phyloP scores from a whole-genome alignment of 2,329 filamentous ascomycete genomes.

The Xylariaceae sp. region DNA sequence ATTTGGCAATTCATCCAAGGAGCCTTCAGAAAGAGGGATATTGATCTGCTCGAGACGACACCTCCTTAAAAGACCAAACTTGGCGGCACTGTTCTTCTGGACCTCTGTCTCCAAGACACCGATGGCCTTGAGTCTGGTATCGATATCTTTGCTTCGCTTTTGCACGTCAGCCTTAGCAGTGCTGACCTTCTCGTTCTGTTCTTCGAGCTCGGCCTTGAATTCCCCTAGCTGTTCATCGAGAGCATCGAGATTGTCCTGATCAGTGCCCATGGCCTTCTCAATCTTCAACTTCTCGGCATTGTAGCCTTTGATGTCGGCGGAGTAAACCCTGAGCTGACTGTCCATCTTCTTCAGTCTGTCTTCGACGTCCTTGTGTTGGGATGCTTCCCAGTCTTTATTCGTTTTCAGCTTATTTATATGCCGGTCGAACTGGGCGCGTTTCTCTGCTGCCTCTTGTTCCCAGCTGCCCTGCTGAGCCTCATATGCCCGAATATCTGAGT shows the following conservation, averaged over 20 bases:
- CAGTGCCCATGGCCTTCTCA: constrained; percentile 65
- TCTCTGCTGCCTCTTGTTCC: constrained; percentile 84
- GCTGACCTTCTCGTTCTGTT: constrained; percentile 71
- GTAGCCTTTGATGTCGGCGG: constrained; percentile 66
- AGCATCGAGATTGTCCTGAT: constrained; percentile 72
- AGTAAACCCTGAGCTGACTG: constrained; percentile 60
- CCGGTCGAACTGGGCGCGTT: constrained; percentile 79
- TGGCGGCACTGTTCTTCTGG: constrained; percentile 77
- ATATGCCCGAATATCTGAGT: constrained; percentile 85
- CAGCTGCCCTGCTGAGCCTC: constrained; percentile 89
- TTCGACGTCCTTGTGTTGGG: constrained; percentile 54
- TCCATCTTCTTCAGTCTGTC: constrained; percentile 67
- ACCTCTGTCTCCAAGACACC: constrained; percentile 77
- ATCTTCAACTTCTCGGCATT: constrained; percentile 70
- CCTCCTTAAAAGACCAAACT: constrained; percentile 78
- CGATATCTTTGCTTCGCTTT: constrained; percentile 80
- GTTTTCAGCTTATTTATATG: constrained; percentile 74
- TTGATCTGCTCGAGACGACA: constrained; percentile 93
- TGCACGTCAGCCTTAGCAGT: constrained; percentile 76
- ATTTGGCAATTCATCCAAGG: constrained; percentile 81
- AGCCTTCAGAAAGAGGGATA: constrained; percentile 72
- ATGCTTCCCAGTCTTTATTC: constrained; percentile 54
- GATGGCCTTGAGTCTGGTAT: constrained; percentile 68
- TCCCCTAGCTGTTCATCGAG: constrained; percentile 69
- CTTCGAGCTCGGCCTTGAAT: constrained; percentile 62